A percentile compares a stretch with the other conserved stretches of the same genome.
These are phyloP conservation scores for Allomyces arbusculus DNA, from an alignment of 192 early-diverging fungal genomes.

Conservation along the genomic window DNA sequence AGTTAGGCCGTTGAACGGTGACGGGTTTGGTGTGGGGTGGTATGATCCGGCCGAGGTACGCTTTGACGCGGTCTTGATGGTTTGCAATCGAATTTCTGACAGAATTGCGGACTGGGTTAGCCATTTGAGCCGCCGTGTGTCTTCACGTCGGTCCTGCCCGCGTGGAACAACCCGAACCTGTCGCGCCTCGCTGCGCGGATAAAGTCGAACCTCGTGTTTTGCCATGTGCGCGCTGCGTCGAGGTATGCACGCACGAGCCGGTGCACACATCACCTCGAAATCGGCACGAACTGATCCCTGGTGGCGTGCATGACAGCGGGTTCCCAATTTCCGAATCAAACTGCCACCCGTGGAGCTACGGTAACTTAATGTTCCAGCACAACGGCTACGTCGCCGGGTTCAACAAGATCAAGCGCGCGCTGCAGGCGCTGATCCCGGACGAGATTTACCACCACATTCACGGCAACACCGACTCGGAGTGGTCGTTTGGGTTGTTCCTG, in stretches of 20 bases:
- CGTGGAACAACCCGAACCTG: slow-evolving; percentile 61
- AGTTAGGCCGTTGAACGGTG: slow-evolving; percentile 45
- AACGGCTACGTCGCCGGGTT: slow-evolving; percentile 51
- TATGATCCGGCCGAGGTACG: slow-evolving; percentile 1
- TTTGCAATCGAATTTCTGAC: too few relatives aligned
- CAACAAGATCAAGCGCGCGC: slow-evolving; percentile 42
- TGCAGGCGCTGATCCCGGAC: slow-evolving; percentile 39
- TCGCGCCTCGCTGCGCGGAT: slow-evolving; percentile 56
- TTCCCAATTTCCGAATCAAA: slow-evolving; percentile 44
- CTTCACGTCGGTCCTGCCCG: slow-evolving; percentile 59
- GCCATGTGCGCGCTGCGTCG: slow-evolving; percentile 57
- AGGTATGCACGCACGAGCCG: not conserved
- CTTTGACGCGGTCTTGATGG: not conserved
- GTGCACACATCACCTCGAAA: too few relatives aligned
- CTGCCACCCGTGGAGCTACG: slow-evolving; percentile 48
- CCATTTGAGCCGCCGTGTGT: slow-evolving; percentile 36
- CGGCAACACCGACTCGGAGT: slow-evolving; percentile 63
- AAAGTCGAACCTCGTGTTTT: slow-evolving; percentile 50
- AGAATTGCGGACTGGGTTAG: too few relatives aligned
- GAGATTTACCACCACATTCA: slow-evolving; percentile 47
- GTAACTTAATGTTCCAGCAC: slow-evolving; percentile 67
- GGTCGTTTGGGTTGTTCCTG: slow-evolving; percentile 60
- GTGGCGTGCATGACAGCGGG: not conserved
- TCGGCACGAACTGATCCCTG: too few relatives aligned
- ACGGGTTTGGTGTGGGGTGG: slow-evolving; percentile 60